Base-by-base conservation (phyloP, 768 basidiomycete genomes). In the Lentinula lateritia region DNA sequence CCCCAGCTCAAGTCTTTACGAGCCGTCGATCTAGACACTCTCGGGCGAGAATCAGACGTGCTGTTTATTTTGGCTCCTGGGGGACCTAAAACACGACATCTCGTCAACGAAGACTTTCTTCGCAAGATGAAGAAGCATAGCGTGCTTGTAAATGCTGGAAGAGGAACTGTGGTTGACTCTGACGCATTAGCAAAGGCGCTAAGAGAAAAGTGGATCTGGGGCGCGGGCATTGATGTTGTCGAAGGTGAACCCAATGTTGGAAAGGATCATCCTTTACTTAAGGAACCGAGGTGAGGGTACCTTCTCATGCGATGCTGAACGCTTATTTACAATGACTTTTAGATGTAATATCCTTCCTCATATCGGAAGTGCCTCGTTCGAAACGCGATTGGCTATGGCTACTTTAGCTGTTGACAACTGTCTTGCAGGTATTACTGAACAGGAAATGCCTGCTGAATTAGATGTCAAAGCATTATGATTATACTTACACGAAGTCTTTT, bases 201-300 rank as follows among this genome's bases (percentile, higher is more conserved):
- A 46, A 71, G 77, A 50, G 85, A 89, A 63, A 82, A 81, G 2
- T 87, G 88, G 85, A 90, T 99, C 23, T 95, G 89, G 81, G 95
- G 87, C 23, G 97, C 97, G 0, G 96, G 93, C 0, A 67, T 99
- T 10, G 96, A 99, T 71, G 96, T 98, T 39, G 86, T 98, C 6
- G 92, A 94, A 65, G 94, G 94, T 18, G 95, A 98, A 71, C 95
- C 95, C 0, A 73, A 87, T 50, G 79, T 99, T 32, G 66, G 73
- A 0, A 71, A 74, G 2, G 87, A 90, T 63, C 95, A 99, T 70
- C 88, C 90, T 3, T 72, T 99, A 52, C 85, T 96, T 50, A 85
- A 82, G 67, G 85, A 92, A 59, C 87, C 88, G 15, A 83, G 85
- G 86, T 93, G 66, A 68, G 75, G 60, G 2, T 12, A 45, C 18